A percentile compares a stretch with the other conserved stretches of the same genome.
Evolutionary conservation across 2,329 filamentous ascomycete genomes (phyloP).

Genomic region (Colletotrichum filicis): DNA sequence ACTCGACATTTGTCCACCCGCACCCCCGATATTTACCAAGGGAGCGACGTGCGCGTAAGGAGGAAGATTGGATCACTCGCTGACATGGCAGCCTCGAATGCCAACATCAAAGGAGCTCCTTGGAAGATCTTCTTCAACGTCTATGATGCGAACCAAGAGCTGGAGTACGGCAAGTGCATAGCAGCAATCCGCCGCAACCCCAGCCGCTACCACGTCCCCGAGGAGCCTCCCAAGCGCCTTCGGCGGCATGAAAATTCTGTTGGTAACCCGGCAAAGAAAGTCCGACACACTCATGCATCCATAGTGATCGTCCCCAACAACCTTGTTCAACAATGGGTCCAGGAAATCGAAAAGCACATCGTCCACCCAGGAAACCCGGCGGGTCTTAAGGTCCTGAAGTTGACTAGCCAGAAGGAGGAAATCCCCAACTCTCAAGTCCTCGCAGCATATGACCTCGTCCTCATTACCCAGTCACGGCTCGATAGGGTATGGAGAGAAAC

Average conservation of each 20-base stretch:
- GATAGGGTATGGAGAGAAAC: constrained; percentile 64
- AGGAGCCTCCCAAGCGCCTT: constrained; percentile 46
- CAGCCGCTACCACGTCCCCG: constrained; percentile 67
- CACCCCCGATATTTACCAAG: constrained; percentile 71
- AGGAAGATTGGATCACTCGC: constrained; percentile 70
- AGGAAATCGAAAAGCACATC: constrained; percentile 84
- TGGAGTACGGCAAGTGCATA: constrained; percentile 65
- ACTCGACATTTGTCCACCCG: constrained; percentile 76
- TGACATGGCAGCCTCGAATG: constrained; percentile 79
- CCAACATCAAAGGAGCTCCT: constrained; percentile 74
- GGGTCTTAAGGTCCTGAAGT: constrained; percentile 71
- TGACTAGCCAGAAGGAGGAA: constrained; percentile 60
- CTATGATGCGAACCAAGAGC: constrained; percentile 54
- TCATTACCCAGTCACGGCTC: constrained; percentile 81
- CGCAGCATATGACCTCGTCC: constrained; percentile 76
- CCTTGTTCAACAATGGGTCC: constrained; percentile 84
- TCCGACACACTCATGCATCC: constrained; percentile 76
- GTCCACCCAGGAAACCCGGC: constrained; percentile 36
- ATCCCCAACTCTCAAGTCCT: constrained; percentile 71
- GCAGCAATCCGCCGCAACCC: constrained; percentile 67
- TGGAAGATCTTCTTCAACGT: constrained; percentile 75
- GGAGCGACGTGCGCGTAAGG: constrained; percentile 49
- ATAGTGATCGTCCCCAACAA: constrained; percentile 87
- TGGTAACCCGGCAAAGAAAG: constrained; percentile 56
- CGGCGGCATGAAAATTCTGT: constrained; percentile 42